Evolutionary conservation across 306 rosid species (phyloP).

Genomic region (Heteromeles arbutifolia): DNA sequence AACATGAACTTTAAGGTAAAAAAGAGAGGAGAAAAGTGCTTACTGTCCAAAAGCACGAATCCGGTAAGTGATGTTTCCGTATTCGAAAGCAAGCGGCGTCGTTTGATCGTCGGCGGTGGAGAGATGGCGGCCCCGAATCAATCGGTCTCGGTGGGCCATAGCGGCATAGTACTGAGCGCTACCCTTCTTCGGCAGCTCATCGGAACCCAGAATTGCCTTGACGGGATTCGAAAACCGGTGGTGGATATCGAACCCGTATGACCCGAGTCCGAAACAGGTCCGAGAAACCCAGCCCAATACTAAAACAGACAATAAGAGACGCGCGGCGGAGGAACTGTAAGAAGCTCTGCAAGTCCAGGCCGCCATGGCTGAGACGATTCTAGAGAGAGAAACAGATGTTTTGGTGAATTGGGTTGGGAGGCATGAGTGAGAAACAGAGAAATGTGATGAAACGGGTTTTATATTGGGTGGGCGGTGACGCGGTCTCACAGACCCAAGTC

Average conservation of each 20-base stretch:
- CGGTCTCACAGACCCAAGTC: neutral
- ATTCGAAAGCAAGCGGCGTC: constrained; percentile 37
- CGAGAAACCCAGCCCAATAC: constrained; percentile 17
- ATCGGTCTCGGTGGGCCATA: constrained; percentile 59
- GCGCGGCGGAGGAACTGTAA: neutral
- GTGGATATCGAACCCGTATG: constrained; percentile 60
- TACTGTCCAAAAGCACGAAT: constrained; percentile 52
- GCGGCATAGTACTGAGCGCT: constrained; percentile 50
- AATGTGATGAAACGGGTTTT: neutral
- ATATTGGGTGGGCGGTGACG: neutral
- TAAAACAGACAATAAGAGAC: constrained; percentile 1
- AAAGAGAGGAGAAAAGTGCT: neutral
- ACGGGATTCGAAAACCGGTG: constrained; percentile 65
- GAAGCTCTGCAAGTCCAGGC: neutral
- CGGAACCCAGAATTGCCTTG: constrained; percentile 41
- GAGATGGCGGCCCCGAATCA: constrained; percentile 54
- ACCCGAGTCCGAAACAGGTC: constrained; percentile 27
- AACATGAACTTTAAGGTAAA: neutral
- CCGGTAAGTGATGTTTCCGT: constrained; percentile 43
- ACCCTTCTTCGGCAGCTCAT: constrained; percentile 49
- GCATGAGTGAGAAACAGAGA: neutral
- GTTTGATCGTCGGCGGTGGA: constrained; percentile 22
- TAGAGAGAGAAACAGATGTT: neutral
- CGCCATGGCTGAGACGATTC: constrained; percentile 1
- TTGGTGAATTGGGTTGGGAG: neutral